These are phyloP conservation scores for Leptodermis oblonga DNA, from an alignment of 257 asterid species.

Conservation along the genomic window DNA sequence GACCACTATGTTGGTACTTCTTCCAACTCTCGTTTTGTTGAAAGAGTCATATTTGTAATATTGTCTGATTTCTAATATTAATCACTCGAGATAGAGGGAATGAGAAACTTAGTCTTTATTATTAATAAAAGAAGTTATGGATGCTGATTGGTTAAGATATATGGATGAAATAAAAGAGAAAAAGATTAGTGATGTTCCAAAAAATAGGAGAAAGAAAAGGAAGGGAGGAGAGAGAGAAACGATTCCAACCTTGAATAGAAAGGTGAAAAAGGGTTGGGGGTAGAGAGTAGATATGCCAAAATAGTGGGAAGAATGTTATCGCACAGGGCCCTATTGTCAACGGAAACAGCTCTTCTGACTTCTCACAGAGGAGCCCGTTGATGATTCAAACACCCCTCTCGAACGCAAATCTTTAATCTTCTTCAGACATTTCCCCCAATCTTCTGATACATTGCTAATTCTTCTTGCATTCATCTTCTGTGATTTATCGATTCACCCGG, in stretches of 20 bases:
- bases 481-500: too few relatives aligned
- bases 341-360: slow-evolving; percentile 14
- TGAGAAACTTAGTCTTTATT: too few relatives aligned
- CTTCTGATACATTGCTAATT: background rate
- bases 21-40: too few relatives aligned
- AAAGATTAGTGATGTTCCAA: background rate
- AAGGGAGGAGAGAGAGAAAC: slow-evolving; percentile 6
- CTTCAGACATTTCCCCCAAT: background rate
- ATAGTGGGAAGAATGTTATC: background rate
- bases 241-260: background rate
- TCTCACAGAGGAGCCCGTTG: slow-evolving; percentile 10
- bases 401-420: background rate
- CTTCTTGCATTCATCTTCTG: background rate
- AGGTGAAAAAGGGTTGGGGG: background rate
- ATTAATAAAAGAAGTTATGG: too few relatives aligned
- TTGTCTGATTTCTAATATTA: too few relatives aligned
- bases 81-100: too few relatives aligned
- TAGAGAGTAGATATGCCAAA: slow-evolving; percentile 6
- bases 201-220: slow-evolving; percentile 15
- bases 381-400: background rate
- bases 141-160: too few relatives aligned
- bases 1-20: too few relatives aligned
- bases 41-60: too few relatives aligned
- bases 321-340: slow-evolving; percentile 15
- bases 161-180: background rate